Conservation (phyloP, 768 basidiomycete genomes). For the Dentipellis fragilis region DNA sequence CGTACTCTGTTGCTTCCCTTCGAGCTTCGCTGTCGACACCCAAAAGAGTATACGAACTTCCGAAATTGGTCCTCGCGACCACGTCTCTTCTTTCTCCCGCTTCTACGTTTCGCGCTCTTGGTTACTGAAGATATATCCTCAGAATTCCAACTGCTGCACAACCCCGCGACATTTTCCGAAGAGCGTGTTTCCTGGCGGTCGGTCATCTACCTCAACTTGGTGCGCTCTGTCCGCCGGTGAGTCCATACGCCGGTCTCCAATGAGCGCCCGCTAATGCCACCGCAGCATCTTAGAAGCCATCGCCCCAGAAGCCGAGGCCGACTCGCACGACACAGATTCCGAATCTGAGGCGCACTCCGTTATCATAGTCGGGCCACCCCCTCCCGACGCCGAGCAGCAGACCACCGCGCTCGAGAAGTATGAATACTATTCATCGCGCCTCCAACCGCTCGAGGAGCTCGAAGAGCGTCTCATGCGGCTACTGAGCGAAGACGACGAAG, state of each 20-base stretch:
- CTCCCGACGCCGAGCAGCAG: constrained; percentile 31
- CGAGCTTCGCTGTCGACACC: too few relatives aligned
- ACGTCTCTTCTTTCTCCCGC: not conserved
- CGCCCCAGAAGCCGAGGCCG: constrained; percentile 48
- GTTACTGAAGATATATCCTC: constrained; percentile 5
- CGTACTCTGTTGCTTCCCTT: too few relatives aligned
- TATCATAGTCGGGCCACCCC: constrained; percentile 33
- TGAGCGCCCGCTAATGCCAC: not conserved
- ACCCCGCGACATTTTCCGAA: constrained; percentile 64
- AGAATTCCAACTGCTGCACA: constrained; percentile 82
- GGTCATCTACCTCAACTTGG: constrained; percentile 82
- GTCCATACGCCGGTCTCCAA: constrained; percentile 14
- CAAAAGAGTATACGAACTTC: too few relatives aligned
- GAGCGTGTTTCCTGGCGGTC: constrained; percentile 81
- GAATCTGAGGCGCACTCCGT: constrained; percentile 38
- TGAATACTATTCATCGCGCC: constrained; percentile 47
- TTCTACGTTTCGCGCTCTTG: not conserved
- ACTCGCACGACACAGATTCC: constrained; percentile 33
- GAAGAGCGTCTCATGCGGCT: constrained; percentile 60
- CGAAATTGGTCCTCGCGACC: too few relatives aligned
- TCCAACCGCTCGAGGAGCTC: constrained; percentile 61
- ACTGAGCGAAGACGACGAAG: constrained; percentile 63
- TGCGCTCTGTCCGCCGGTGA: constrained; percentile 70
- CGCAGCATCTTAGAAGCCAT: constrained; percentile 66
- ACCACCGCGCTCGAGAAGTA: constrained; percentile 22